Evolutionary conservation across 139 green algal genomes (phyloP).

Genomic region (Trebouxia sp.): DNA sequence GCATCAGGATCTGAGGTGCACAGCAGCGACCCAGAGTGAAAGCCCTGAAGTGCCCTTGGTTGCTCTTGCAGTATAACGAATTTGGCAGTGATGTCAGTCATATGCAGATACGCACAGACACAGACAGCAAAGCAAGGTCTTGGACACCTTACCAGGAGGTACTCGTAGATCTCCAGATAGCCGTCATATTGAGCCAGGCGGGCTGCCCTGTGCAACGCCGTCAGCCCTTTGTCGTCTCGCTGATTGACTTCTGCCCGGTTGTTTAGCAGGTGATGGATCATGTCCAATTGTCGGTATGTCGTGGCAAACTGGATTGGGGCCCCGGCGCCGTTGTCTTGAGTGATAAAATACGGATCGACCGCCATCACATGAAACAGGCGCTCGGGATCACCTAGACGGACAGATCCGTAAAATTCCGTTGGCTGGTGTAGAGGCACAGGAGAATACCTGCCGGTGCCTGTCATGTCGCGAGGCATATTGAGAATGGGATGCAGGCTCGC

Average conservation of each 20-base stretch:
- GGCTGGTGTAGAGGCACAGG: slow-evolving; percentile 72
- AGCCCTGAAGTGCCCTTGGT: too few relatives aligned
- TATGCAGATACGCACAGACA: neutral
- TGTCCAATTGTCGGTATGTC: slow-evolving; percentile 94
- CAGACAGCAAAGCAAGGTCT: too few relatives aligned
- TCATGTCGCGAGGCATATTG: slow-evolving; percentile 50
- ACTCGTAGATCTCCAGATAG: slow-evolving; percentile 96
- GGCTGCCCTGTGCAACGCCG: slow-evolving; percentile 88
- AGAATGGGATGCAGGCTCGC: too few relatives aligned
- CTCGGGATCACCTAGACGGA: slow-evolving; percentile 83
- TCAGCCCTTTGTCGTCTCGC: slow-evolving; percentile 74
- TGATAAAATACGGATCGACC: slow-evolving; percentile 88
- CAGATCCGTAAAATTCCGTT: slow-evolving; percentile 82
- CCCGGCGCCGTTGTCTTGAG: slow-evolving; percentile 91
- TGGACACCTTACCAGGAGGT: slow-evolving; percentile 73
- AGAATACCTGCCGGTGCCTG: slow-evolving; percentile 64
- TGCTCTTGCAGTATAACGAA: too few relatives aligned
- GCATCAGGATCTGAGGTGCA: too few relatives aligned
- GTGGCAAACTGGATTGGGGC: slow-evolving; percentile 90
- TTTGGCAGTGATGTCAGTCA: neutral
- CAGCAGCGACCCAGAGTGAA: too few relatives aligned
- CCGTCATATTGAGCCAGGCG: slow-evolving; percentile 89
- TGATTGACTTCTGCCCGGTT: slow-evolving; percentile 87
- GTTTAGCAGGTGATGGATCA: slow-evolving; percentile 93
- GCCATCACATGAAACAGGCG: slow-evolving; percentile 83